These are phyloP conservation scores for Syzygium aqueum DNA, from an alignment of 345 rosid genomes.

Conservation along the genomic window DNA sequence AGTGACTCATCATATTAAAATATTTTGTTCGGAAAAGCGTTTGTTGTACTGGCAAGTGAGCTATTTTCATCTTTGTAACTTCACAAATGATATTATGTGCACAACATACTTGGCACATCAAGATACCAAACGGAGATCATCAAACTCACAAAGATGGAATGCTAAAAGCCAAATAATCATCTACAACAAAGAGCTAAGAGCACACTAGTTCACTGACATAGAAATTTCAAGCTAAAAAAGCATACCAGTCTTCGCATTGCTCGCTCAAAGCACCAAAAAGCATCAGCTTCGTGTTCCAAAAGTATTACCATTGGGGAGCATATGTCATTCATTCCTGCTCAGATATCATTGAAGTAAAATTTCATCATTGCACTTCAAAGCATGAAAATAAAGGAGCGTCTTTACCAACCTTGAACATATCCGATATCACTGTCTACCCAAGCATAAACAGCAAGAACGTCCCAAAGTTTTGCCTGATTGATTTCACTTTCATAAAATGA, in stretches of 20 bases:
- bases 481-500: constrained; percentile 59
- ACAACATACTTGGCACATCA: neutral
- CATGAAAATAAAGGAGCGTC: neutral
- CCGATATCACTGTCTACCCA: constrained; percentile 90
- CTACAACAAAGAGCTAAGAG: neutral
- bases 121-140: neutral
- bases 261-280: constrained; percentile 95
- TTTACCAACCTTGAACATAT: constrained; percentile 66
- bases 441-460: constrained; percentile 72
- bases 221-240: neutral
- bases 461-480: constrained; percentile 84
- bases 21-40: neutral
- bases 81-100: neutral
- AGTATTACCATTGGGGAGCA: constrained; percentile 93
- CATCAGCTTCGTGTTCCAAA: constrained; percentile 87
- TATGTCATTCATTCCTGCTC: constrained; percentile 91
- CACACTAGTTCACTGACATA: neutral
- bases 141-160: neutral
- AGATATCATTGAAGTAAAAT: neutral
- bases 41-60: neutral
- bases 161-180: neutral
- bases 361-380: neutral
- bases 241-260: constrained; percentile 77
- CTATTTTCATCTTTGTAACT: neutral
- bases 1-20: neutral